Evolutionary conservation across 257 asterid species (phyloP).

Genomic region (Przewalskia tangutica): DNA sequence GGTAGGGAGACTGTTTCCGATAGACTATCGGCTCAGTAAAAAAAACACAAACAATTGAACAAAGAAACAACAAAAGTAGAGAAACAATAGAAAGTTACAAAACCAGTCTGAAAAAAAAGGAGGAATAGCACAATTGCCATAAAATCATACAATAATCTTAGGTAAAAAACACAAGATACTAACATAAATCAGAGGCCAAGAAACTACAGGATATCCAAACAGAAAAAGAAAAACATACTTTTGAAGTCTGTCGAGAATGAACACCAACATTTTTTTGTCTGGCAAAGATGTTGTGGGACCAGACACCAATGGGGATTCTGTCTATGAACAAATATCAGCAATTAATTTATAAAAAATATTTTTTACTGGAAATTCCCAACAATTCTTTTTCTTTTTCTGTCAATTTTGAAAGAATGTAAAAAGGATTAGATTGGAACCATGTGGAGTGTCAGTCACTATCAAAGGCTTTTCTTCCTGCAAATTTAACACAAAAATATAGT

Average conservation of each 20-base stretch:
- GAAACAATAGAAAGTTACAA: too few relatives aligned
- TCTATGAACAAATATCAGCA: conserved; percentile 42
- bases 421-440: conserved; percentile 43
- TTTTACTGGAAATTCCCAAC: conserved; percentile 12
- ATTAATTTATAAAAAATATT: conserved; percentile 27
- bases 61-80: too few relatives aligned
- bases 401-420: not conserved
- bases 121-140: too few relatives aligned
- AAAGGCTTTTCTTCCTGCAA: conserved; percentile 53
- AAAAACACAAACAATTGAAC: too few relatives aligned
- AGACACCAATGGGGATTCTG: conserved; percentile 72
- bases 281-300: conserved; percentile 97
- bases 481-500: conserved; percentile 23
- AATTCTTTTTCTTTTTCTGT: conserved; percentile 2
- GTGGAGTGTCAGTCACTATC: conserved; percentile 65
- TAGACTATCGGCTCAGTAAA: too few relatives aligned
- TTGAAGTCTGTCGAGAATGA: conserved; percentile 99
- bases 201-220: too few relatives aligned
- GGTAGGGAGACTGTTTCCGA: too few relatives aligned
- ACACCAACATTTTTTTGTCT: conserved; percentile 87
- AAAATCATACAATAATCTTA: too few relatives aligned
- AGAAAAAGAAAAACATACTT: conserved; percentile 46
- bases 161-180: too few relatives aligned
- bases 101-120: too few relatives aligned
- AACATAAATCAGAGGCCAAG: too few relatives aligned